Base-by-base conservation (phyloP, 129 eudicot genomes). In the Flaveria sonorensis region DNA sequence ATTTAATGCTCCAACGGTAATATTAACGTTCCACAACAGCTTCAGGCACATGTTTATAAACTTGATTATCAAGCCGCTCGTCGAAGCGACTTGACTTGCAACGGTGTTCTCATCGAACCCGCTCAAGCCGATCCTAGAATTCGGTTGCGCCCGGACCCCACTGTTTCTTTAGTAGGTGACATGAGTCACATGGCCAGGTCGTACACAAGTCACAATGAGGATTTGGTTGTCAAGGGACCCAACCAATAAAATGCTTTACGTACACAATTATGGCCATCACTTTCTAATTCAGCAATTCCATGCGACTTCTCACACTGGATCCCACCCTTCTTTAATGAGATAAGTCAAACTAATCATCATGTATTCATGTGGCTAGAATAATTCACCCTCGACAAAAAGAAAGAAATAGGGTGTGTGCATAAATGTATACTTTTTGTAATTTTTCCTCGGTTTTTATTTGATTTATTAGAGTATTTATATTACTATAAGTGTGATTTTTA, bases 161-260 rank as follows among this genome's bases (percentile, higher is more conserved):
- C 10, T 52, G 24, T 1, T 24, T 26, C 30, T 28, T 26, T 45
- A 45, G 48, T 10, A 3, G 68, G 32, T 16, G 1, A 16, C 65
- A 15, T 23, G 12, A 16, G 68, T 61, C 68, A 30, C 68, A 62
- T 62, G 45, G 68, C 11, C 68, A 30, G 68, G 20, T 30, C 20
- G 43, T 14, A 62, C 68, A 62, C 68, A 62, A 62, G 45, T 62
- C 45, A 62, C 45, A 11, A 62, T 62, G 40, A 32, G 10, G 68
- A 62, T 62, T 62, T 62, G 45, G 68, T 15, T 30, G 68, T 62
- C 68, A 62, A 62, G 68, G 68, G 68, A 32, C 68, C 68, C 68
- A 62, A 62, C 2, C 18, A 19, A 15, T 14, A 62, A 62, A 62
- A 28, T 62, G 68, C 68, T 62, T 62, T 62, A 26, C 26, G 67